Percentiles rank a stretch among this genome's conserved stretches.
Evolutionary conservation across 2,329 filamentous ascomycete species (phyloP).

Genomic region (Colletotrichum somersetense): DNA sequence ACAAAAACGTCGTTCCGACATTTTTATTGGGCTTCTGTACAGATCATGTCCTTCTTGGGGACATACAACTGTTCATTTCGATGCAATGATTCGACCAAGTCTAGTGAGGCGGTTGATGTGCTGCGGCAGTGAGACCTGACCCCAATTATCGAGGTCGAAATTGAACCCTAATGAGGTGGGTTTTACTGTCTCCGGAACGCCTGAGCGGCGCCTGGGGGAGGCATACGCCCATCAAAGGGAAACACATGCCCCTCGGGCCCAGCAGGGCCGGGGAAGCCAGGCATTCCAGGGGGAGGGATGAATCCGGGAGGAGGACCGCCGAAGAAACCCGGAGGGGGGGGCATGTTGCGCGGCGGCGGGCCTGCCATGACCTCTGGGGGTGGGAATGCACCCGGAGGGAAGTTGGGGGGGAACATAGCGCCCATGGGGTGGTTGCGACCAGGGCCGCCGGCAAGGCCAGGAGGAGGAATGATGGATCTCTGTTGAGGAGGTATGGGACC

Average conservation of each 20-base stretch:
- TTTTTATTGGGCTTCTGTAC: conserved; percentile 19
- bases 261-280: conserved; percentile 66
- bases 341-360: conserved; percentile 66
- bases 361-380: conserved; percentile 64
- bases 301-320: conserved; percentile 63
- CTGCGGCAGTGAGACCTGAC: conserved; percentile 17
- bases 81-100: conserved; percentile 18
- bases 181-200: conserved; percentile 55
- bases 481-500: conserved; percentile 58
- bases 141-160: conserved; percentile 2
- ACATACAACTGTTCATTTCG: conserved; percentile 20
- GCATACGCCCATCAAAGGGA: conserved; percentile 69
- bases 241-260: conserved; percentile 63
- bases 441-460: conserved; percentile 62
- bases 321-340: conserved; percentile 71
- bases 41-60: conserved; percentile 15
- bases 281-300: conserved; percentile 67
- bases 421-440: conserved; percentile 62
- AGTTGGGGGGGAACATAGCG: conserved; percentile 73
- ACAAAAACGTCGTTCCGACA: conserved; percentile 31
- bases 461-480: conserved; percentile 69
- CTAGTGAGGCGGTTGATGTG: conserved; percentile 20
- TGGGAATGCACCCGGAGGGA: conserved; percentile 63
- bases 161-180: neutral
- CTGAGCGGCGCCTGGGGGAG: conserved; percentile 58